A percentile compares a stretch with the other conserved stretches of the same genome.
Evolutionary conservation across 441 rosid species (phyloP).

Genomic region (Populus tomentosa): DNA sequence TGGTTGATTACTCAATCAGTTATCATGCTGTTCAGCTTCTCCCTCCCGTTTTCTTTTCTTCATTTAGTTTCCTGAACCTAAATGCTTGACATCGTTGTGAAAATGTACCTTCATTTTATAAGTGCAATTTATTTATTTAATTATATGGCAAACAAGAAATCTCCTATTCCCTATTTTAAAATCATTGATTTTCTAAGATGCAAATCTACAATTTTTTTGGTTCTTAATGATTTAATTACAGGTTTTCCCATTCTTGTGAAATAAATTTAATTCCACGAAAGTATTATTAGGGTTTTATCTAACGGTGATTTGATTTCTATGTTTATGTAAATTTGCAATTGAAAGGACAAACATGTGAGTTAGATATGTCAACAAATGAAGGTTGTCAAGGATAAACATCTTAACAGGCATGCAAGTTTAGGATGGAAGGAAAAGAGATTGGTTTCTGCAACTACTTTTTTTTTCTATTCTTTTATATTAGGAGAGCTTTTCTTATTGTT

Average conservation of each 20-base stretch:
- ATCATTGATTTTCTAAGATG: not conserved
- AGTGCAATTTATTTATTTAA: not conserved
- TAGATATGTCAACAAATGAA: not conserved
- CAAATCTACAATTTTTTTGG: not conserved
- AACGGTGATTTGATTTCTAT: not conserved
- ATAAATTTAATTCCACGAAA: not conserved
- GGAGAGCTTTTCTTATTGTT: not conserved
- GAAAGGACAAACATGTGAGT: not conserved
- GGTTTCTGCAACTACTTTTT: not conserved
- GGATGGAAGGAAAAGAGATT: not conserved
- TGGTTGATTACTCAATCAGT: not conserved
- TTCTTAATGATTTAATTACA: not conserved
- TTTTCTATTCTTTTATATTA: no score
- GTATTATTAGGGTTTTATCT: not conserved
- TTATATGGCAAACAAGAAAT: not conserved
- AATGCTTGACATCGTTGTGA: not conserved
- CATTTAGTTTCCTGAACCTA: not conserved
- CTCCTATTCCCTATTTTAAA: not conserved
- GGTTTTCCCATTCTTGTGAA: not conserved
- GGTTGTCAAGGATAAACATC: not conserved
- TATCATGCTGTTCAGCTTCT: not conserved
- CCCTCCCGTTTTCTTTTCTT: not conserved
- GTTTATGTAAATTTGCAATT: not conserved
- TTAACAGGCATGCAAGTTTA: not conserved
- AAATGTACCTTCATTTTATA: not conserved